Evolutionary conservation across 495 filamentous ascomycete species (phyloP).

Genomic region (Articulospora tetracladia): DNA sequence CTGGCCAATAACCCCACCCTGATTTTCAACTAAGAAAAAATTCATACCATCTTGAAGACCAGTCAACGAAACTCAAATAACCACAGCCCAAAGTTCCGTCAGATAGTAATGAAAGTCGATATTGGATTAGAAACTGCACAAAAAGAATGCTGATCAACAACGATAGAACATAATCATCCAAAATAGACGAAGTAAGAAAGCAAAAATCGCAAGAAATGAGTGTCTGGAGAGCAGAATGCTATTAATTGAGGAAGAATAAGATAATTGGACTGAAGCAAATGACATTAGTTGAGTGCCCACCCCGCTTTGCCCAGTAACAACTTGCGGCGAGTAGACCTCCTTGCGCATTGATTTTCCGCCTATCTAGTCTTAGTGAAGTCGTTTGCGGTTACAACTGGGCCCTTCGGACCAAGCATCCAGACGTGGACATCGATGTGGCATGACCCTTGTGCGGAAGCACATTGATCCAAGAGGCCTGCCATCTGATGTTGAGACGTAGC

Average conservation of each 20-base stretch:
- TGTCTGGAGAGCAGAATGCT: neutral
- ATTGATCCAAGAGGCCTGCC: neutral
- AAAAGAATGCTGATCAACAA: neutral
- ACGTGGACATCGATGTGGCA: neutral
- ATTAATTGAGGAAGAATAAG: neutral
- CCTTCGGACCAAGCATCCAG: neutral
- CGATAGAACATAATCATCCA: neutral
- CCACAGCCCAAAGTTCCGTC: neutral
- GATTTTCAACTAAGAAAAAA: neutral
- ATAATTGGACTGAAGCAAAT: neutral
- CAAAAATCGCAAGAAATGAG: neutral
- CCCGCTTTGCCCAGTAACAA: neutral
- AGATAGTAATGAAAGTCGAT: neutral
- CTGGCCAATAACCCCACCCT: too few species aligned
- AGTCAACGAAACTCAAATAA: neutral
- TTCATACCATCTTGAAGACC: neutral
- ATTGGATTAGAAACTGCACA: neutral
- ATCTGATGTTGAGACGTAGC: constrained; percentile 4
- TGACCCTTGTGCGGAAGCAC: neutral
- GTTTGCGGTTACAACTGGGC: neutral
- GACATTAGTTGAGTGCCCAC: neutral
- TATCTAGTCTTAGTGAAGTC: neutral
- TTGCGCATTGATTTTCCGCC: neutral
- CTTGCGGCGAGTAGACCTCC: neutral
- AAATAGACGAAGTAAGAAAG: neutral